Conservation (phyloP, 768 basidiomycete genomes). For the Tylopilus rubrobrunneus region DNA sequence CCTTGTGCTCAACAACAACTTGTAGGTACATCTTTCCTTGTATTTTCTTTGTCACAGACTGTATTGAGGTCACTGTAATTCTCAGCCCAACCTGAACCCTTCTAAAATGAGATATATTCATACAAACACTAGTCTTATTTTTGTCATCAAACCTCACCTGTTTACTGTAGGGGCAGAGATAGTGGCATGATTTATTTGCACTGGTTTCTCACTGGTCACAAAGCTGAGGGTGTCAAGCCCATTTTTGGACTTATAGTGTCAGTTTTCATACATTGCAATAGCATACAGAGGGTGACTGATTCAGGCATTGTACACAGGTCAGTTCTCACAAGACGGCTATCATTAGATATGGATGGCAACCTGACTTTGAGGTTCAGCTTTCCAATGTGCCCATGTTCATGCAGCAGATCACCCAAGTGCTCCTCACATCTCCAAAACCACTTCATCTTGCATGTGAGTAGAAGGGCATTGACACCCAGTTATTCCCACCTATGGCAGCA, state of each 20-base stretch:
- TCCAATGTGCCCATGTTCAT: slow-evolving; percentile 38
- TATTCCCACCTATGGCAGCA: slow-evolving; percentile 6
- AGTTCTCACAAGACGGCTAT: slow-evolving; percentile 46
- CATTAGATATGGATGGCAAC: slow-evolving; percentile 44
- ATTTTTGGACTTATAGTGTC: slow-evolving; percentile 86
- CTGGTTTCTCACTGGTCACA: slow-evolving; percentile 81
- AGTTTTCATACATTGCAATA: slow-evolving; percentile 24
- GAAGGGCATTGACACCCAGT: slow-evolving; percentile 24
- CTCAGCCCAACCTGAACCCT: slow-evolving; percentile 73
- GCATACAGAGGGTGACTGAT: no score
- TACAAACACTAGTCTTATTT: slow-evolving; percentile 77
- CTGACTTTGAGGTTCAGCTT: slow-evolving; percentile 44
- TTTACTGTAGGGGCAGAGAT: slow-evolving; percentile 51
- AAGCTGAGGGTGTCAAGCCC: slow-evolving; percentile 83
- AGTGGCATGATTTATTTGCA: slow-evolving; percentile 47
- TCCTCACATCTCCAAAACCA: slow-evolving; percentile 28
- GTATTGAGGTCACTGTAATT: not conserved
- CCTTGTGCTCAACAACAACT: slow-evolving; percentile 72
- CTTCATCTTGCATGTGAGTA: slow-evolving; percentile 23
- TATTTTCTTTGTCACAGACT: not conserved
- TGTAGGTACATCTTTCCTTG: slow-evolving; percentile 44
- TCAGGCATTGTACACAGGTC: slow-evolving; percentile 29
- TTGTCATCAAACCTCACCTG: slow-evolving; percentile 58
- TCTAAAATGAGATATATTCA: slow-evolving; percentile 82
- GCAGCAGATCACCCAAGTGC: slow-evolving; percentile 42